phyloP scores from a whole-genome alignment of 345 rosid genomes.

The Acer negundo region DNA sequence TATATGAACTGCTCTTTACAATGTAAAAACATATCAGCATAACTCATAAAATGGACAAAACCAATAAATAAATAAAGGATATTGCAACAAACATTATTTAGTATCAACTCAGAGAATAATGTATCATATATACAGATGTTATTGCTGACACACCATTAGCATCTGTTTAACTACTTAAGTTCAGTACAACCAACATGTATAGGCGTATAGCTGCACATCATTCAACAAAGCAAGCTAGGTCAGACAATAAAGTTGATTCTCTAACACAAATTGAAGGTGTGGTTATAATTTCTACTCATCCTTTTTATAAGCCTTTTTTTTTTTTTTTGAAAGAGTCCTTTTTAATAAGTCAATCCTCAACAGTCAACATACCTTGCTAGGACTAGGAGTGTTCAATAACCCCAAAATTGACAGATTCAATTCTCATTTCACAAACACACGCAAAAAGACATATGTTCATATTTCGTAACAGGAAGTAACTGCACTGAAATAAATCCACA shows the following conservation, averaged over 20 bases:
- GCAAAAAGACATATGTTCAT: too few relatives aligned
- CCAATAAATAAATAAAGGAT: not conserved
- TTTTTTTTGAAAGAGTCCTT: too few relatives aligned
- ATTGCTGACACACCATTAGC: not conserved
- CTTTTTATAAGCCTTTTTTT: not conserved
- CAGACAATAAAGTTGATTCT: not conserved
- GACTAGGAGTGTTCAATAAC: not conserved
- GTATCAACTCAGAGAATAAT: not conserved
- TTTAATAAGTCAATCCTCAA: constrained; percentile 1
- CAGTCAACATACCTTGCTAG: not conserved
- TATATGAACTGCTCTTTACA: constrained; percentile 93
- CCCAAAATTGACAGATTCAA: not conserved
- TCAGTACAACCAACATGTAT: constrained; percentile 13
- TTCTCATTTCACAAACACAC: not conserved
- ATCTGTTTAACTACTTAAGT: not conserved
- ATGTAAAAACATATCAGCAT: constrained; percentile 42
- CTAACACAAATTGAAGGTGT: not conserved
- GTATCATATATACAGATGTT: not conserved
- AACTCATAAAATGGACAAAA: constrained; percentile 28
- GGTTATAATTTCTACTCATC: not conserved
- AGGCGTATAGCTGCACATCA: constrained; percentile 6
- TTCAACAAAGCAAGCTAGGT: not conserved
- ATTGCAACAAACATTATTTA: not conserved
- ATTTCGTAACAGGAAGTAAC: not conserved
- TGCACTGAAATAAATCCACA: constrained; percentile 3